Conservation (phyloP, 768 basidiomycete genomes). For the Xerocomellus chrysenteron region DNA sequence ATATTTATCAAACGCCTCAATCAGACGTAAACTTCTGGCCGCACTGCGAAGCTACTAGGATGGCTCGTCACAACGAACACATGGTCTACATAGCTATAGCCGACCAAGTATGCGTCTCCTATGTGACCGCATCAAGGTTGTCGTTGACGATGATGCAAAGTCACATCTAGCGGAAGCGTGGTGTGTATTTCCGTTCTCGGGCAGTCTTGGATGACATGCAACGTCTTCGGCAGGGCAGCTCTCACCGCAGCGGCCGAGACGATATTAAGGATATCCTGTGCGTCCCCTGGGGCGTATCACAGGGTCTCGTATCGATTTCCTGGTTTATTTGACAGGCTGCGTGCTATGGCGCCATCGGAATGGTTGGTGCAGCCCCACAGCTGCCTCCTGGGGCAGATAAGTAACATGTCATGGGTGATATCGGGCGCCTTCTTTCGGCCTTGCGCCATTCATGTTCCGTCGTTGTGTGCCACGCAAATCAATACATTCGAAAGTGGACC, state of each 20-base stretch:
- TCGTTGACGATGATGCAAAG: neutral
- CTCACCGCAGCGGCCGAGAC: neutral
- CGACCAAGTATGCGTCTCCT: slow-evolving; percentile 1
- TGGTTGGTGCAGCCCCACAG: too few relatives aligned
- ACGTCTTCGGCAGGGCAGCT: slow-evolving; percentile 7
- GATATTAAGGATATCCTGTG: neutral
- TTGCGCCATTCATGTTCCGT: neutral
- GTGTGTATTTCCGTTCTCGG: neutral
- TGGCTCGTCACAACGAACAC: neutral
- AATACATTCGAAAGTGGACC: slow-evolving; percentile 16
- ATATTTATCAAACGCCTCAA: neutral
- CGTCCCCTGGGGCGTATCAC: neutral
- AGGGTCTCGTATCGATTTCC: neutral
- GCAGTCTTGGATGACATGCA: neutral
- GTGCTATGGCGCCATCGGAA: neutral
- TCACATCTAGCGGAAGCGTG: neutral
- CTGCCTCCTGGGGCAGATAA: neutral
- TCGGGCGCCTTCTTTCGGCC: slow-evolving; percentile 2
- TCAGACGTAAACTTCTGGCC: slow-evolving; percentile 9
- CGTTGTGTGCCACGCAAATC: slow-evolving; percentile 5
- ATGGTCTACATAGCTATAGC: neutral
- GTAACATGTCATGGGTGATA: neutral
- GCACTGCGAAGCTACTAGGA: neutral
- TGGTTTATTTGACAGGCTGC: neutral
- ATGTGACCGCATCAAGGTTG: neutral